phyloP scores from a whole-genome alignment of 2,329 filamentous ascomycete species.

The Ceratocystis destructans region DNA sequence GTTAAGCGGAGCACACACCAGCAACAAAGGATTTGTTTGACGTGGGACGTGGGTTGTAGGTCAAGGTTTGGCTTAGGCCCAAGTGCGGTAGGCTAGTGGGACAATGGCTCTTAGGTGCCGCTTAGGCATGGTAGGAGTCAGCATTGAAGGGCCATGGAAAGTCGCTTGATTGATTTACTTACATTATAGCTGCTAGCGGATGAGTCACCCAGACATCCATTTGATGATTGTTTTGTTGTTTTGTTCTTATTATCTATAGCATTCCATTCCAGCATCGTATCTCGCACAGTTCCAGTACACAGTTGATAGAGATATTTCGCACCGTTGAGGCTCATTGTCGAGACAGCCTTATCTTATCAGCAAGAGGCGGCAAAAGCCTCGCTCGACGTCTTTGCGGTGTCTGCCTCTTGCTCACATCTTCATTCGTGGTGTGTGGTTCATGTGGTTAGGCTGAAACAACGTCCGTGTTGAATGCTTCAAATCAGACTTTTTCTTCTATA shows the following conservation, averaged over 20 bases:
- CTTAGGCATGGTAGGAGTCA: too few relatives aligned
- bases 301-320: background rate
- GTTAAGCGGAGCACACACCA: background rate
- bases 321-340: background rate
- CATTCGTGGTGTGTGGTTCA: background rate
- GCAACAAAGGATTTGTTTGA: constrained; percentile 1
- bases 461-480: background rate
- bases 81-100: too few relatives aligned
- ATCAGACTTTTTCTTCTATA: background rate
- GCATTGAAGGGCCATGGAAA: too few relatives aligned
- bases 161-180: too few relatives aligned
- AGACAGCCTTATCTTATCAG: constrained; percentile 3
- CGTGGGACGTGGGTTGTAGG: background rate
- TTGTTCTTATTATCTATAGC: too few relatives aligned
- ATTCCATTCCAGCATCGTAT: too few relatives aligned
- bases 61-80: background rate
- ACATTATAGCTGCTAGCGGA: too few relatives aligned
- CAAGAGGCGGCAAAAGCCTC: background rate
- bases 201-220: too few relatives aligned
- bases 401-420: background rate
- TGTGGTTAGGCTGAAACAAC: constrained; percentile 12
- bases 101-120: too few relatives aligned
- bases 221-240: too few relatives aligned
- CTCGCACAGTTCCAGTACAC: background rate
- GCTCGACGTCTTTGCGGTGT: background rate